Base-by-base conservation (phyloP, 495 filamentous ascomycete genomes). In the Thozetella sp. region DNA sequence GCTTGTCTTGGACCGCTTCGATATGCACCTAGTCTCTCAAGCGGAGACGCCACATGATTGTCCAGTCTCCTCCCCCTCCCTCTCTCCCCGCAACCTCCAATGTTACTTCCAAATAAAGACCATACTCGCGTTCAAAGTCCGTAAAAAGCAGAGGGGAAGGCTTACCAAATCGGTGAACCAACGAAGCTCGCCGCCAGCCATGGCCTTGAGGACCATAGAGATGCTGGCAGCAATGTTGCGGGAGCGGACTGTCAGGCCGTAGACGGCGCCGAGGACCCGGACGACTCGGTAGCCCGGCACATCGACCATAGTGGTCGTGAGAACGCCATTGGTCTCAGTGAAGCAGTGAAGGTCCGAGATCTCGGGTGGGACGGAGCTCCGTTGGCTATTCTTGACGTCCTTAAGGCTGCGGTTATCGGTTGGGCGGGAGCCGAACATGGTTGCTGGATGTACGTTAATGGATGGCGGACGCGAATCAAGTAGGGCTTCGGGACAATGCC, bases 241-340 rank as follows among this genome's bases (percentile, higher is more conserved):
- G 3, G 78, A 79, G 13, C 84, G 84, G 4, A 87, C 84, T 0
- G 82, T 85, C 26, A 87, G 73, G 20, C 84, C 84, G 72, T 85
- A 87, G 37, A 87, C 75, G 19, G 82, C 78, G 54, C 84, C 84
- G 11, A 87, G 77, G n/a, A 83, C 75, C n/a, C 71, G 71, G 22
- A 78, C 76, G 25, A 86, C 73, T 54, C 81, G 83, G 72, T 86
- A 85, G 20, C 82, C 84, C 0, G 84, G 85, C 1, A 88, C 61
- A 61, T 87, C 77, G 63, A 72, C 66, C 72, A 73, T 76, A 55
- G 73, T 87, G 3, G 81, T 79, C 4, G 81, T 86, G 58, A 86
- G 78, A 43, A 86, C 75, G 45, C 84, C 83, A 50, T 84, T 74
- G 25, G 85, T 86, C 53, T 87, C 84, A 62, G 79, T 81, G 79